A percentile compares a stretch with the other conserved stretches of the same genome.
phyloP scores from a whole-genome alignment of 306 rosid species.

The Cyclanthera cordifolia region DNA sequence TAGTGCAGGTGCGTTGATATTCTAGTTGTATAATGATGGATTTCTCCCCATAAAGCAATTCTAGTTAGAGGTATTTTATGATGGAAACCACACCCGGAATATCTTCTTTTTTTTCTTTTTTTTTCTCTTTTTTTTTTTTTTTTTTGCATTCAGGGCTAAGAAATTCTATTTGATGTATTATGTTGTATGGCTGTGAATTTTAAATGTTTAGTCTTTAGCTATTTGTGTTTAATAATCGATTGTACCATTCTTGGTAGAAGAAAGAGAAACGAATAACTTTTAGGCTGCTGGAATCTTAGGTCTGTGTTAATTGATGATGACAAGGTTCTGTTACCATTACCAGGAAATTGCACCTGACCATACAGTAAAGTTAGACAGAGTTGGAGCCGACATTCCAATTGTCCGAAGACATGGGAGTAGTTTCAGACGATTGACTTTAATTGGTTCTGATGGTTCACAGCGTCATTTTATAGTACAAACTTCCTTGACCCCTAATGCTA shows the following conservation, averaged over 20 bases:
- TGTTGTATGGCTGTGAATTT: neutral
- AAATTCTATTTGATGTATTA: too few relatives aligned
- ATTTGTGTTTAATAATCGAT: neutral
- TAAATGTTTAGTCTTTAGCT: neutral
- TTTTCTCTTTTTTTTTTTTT: too few relatives aligned
- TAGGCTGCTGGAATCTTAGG: neutral
- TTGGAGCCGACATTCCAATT: slow-evolving; percentile 95
- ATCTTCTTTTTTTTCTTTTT: too few relatives aligned
- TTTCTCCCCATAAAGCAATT: neutral
- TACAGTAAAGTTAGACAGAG: slow-evolving; percentile 86
- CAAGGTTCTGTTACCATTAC: neutral
- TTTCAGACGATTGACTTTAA: slow-evolving; percentile 87
- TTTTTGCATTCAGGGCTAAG: too few relatives aligned
- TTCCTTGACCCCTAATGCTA: slow-evolving; percentile 93
- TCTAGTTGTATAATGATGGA: too few relatives aligned
- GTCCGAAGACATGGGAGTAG: slow-evolving; percentile 99
- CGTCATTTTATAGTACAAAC: slow-evolving; percentile 99
- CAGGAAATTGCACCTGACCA: slow-evolving; percentile 98
- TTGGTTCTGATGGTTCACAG: slow-evolving; percentile 98
- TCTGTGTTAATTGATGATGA: slow-evolving; percentile 3
- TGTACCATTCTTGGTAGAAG: neutral
- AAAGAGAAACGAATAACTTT: neutral
- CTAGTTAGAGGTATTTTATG: neutral
- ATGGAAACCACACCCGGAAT: too few relatives aligned
- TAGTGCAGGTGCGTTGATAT: neutral